phyloP scores from a whole-genome alignment of 331 rosid genomes.

The Telfairia occidentalis region DNA sequence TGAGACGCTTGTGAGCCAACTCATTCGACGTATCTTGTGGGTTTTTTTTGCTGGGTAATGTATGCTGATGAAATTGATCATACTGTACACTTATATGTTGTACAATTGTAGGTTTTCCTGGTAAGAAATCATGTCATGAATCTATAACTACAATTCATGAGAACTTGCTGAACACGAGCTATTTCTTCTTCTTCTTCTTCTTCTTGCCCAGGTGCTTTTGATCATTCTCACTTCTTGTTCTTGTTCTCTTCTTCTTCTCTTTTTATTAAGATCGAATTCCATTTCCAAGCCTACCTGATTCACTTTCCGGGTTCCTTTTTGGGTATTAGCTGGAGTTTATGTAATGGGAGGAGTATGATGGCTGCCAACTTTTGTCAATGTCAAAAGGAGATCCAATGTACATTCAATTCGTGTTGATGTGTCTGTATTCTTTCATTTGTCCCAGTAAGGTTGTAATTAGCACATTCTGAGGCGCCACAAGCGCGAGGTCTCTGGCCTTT shows the following conservation, averaged over 20 bases:
- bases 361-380: not conserved
- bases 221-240: not conserved
- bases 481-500: not conserved
- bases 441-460: not conserved
- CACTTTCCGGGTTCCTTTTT: not conserved
- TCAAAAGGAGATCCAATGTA: not conserved
- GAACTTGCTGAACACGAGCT: not conserved
- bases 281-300: not conserved
- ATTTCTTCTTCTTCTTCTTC: not conserved
- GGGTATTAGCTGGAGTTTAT: not conserved
- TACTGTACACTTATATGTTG: not conserved
- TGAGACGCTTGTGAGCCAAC: not conserved
- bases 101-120: too few relatives aligned
- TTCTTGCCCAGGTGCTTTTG: not conserved
- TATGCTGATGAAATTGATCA: not conserved
- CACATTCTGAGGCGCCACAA: not conserved
- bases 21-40: not conserved
- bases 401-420: not conserved
- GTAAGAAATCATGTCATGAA: not conserved
- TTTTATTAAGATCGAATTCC: not conserved
- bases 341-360: not conserved
- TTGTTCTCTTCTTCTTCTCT: not conserved
- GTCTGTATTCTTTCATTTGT: not conserved
- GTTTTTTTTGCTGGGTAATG: not conserved
- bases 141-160: not conserved